phyloP scores from a whole-genome alignment of 805 yeast genomes.

The Zygosaccharomyces bisporus region DNA sequence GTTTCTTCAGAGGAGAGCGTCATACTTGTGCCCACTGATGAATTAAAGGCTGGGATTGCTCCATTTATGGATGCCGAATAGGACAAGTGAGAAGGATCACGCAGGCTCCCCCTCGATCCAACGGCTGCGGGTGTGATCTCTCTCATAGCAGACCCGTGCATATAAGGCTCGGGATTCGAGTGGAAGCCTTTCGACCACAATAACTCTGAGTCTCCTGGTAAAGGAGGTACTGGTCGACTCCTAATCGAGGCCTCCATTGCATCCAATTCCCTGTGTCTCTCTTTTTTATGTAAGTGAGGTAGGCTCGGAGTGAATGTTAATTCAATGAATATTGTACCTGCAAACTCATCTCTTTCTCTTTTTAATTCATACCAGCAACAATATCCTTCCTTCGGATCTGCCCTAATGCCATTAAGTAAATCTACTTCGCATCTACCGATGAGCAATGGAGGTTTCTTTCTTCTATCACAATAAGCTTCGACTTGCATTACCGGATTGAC shows the following conservation, averaged over 20 bases:
- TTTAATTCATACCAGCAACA: conserved; percentile 80
- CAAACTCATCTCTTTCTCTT: conserved; percentile 59
- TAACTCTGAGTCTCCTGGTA: conserved; percentile 24
- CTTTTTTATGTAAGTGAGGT: conserved; percentile 14
- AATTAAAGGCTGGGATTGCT: conserved; percentile 15
- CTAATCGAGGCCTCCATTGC: conserved; percentile 29
- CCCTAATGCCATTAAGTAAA: conserved; percentile 64
- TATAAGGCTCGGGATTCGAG: conserved; percentile 14
- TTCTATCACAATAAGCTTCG: conserved; percentile 67
- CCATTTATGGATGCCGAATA: conserved; percentile 1
- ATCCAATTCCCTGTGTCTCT: conserved; percentile 14
- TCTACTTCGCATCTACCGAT: conserved; percentile 81
- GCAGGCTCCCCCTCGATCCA: not conserved
- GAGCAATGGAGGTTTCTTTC: conserved; percentile 80
- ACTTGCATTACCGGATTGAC: conserved; percentile 61
- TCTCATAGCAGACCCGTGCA: conserved; percentile 30
- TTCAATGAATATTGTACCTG: conserved; percentile 86
- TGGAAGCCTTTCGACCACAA: not conserved
- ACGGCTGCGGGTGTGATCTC: conserved; percentile 25
- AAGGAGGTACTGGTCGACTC: conserved; percentile 33
- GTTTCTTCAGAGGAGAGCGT: conserved; percentile 25
- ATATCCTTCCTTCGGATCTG: conserved; percentile 66
- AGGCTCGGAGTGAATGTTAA: conserved; percentile 78
- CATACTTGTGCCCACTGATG: conserved; percentile 27
- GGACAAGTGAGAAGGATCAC: conserved; percentile 3